Percentiles rank a stretch among this genome's conserved stretches.
phyloP scores from a whole-genome alignment of 1,284 basidiomycete genomes.

The Fereydounia khargensis region DNA sequence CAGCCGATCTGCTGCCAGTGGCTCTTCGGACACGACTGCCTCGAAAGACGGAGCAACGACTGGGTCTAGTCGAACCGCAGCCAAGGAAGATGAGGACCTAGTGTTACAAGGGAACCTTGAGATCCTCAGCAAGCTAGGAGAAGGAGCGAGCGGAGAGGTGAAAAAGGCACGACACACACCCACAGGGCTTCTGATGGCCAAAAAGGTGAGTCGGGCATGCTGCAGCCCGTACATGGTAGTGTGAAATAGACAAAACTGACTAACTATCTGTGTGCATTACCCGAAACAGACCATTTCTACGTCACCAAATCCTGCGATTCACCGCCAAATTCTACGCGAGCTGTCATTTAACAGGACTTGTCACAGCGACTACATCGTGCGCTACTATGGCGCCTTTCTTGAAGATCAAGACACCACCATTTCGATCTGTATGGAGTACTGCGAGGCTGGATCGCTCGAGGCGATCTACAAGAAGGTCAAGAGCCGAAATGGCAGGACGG shows the following conservation, averaged over 20 bases:
- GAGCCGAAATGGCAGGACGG: slow-evolving; percentile 72
- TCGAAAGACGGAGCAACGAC: too few relatives aligned
- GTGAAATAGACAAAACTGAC: neutral
- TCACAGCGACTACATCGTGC: slow-evolving; percentile 81
- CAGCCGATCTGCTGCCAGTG: too few relatives aligned
- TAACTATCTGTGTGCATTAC: neutral
- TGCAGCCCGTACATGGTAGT: neutral
- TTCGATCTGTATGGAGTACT: slow-evolving; percentile 91
- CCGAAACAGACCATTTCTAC: slow-evolving; percentile 79
- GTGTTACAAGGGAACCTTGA: slow-evolving; percentile 65
- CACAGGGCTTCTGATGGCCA: slow-evolving; percentile 78
- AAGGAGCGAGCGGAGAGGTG: slow-evolving; percentile 93
- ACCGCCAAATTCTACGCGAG: slow-evolving; percentile 87
- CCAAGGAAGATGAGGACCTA: slow-evolving; percentile 28
- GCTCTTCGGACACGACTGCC: too few relatives aligned
- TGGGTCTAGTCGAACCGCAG: too few relatives aligned
- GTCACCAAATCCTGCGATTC: slow-evolving; percentile 79
- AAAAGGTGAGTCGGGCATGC: slow-evolving; percentile 74
- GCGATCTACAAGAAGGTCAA: slow-evolving; percentile 81
- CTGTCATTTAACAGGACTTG: slow-evolving; percentile 83
- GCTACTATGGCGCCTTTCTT: slow-evolving; percentile 92
- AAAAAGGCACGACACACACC: slow-evolving; percentile 80
- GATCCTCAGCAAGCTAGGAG: slow-evolving; percentile 74
- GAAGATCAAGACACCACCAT: slow-evolving; percentile 87
- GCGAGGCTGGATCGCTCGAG: slow-evolving; percentile 82